phyloP scores from a whole-genome alignment of 2,329 filamentous ascomycete species.

The Penicillium griseofulvum region DNA sequence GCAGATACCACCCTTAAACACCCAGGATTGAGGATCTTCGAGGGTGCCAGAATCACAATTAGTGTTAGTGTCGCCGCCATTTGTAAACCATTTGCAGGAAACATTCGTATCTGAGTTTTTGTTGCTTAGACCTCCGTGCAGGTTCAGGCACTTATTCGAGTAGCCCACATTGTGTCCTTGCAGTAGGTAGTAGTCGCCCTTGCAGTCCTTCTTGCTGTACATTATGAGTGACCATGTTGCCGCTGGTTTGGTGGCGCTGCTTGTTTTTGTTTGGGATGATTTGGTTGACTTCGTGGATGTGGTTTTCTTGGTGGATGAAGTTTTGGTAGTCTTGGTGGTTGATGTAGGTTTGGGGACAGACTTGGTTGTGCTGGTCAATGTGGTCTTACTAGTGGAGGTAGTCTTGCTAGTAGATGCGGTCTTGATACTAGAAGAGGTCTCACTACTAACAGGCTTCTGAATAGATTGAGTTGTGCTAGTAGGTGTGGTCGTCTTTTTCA shows the following conservation, averaged over 20 bases:
- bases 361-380: neutral
- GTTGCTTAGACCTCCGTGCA: neutral
- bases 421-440: too few relatives aligned
- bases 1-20: neutral
- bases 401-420: neutral
- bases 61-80: neutral
- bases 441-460: neutral
- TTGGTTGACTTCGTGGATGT: neutral
- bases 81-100: neutral
- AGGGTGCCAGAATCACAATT: neutral
- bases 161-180: constrained; percentile 3
- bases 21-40: neutral
- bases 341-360: neutral
- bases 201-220: constrained; percentile 9
- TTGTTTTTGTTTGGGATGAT: neutral
- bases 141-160: neutral
- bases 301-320: neutral
- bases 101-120: neutral
- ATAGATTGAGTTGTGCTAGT: neutral
- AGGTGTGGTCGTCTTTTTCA: neutral
- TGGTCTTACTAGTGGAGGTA: neutral
- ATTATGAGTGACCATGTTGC: constrained; percentile 7
- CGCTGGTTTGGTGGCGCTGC: neutral
- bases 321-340: neutral
- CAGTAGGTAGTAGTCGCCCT: constrained; percentile 13